phyloP scores from a whole-genome alignment of 2,329 filamentous ascomycete species.

The Botrytis fabae region DNA sequence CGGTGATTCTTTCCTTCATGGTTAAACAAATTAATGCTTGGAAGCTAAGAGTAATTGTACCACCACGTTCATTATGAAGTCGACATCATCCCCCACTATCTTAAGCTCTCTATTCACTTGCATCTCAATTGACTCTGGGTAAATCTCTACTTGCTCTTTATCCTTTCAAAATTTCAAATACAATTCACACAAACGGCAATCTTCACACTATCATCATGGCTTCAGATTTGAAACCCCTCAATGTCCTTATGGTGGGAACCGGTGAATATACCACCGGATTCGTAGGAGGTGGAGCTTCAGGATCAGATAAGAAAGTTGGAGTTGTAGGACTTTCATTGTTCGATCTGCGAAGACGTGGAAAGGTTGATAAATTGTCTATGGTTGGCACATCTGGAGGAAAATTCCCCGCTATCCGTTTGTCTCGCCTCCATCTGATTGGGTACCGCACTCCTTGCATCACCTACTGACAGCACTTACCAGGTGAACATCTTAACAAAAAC shows the following conservation, averaged over 20 bases:
- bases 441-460: neutral
- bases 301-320: slow-evolving; percentile 93
- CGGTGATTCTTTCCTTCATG: neutral
- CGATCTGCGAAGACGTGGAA: slow-evolving; percentile 82
- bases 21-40: neutral
- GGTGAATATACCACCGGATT: slow-evolving; percentile 98
- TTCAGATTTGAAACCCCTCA: slow-evolving; percentile 31
- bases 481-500: slow-evolving; percentile 82
- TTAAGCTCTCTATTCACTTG: neutral
- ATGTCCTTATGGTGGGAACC: slow-evolving; percentile 59
- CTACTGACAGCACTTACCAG: slow-evolving; percentile 44
- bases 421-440: neutral
- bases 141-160: neutral
- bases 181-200: slow-evolving; percentile 6
- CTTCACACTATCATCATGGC: slow-evolving; percentile 13
- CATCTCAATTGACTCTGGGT: slow-evolving; percentile 14
- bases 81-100: slow-evolving; percentile 9
- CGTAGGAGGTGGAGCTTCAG: slow-evolving; percentile 78
- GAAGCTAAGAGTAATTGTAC: slow-evolving; percentile 4
- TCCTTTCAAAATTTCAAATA: neutral
- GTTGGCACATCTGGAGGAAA: slow-evolving; percentile 86
- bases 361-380: slow-evolving; percentile 85
- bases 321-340: slow-evolving; percentile 90
- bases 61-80: slow-evolving; percentile 1
- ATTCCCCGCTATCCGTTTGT: slow-evolving; percentile 83